These are phyloP conservation scores for Omphalea diandra DNA, from an alignment of 441 rosid genomes.

Conservation along the genomic window DNA sequence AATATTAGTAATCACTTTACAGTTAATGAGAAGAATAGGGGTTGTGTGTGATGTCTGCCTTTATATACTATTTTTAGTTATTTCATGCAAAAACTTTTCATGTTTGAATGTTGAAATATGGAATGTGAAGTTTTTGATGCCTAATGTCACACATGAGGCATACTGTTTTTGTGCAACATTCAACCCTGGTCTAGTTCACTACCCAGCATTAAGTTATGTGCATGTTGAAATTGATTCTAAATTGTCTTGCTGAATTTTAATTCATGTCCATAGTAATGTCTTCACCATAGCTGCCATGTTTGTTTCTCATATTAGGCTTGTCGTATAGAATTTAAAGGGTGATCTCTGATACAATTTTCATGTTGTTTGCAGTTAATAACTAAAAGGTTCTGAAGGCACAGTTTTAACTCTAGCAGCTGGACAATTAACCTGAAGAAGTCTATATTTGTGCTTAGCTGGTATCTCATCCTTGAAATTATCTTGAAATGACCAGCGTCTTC, in stretches of 20 bases:
- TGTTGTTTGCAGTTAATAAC: slow-evolving; percentile 8
- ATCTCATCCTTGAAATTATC: not conserved
- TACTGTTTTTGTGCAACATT: not conserved
- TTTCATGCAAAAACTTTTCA: not conserved
- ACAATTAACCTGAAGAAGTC: slow-evolving; percentile 4
- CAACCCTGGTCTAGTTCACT: not conserved
- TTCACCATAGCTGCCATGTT: not conserved
- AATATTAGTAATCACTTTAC: not conserved
- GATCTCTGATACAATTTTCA: too few relatives aligned
- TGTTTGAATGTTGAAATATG: not conserved
- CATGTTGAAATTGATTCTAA: not conserved
- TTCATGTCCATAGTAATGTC: not conserved
- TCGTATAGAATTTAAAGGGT: not conserved
- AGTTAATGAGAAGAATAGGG: not conserved
- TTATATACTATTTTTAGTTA: not conserved
- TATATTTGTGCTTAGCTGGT: slow-evolving; percentile 1
- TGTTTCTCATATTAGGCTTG: not conserved
- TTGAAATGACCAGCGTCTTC: slow-evolving; percentile 8
- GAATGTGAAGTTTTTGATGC: not conserved
- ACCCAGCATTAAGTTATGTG: not conserved
- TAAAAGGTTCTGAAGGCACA: slow-evolving; percentile 5
- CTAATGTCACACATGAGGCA: not conserved
- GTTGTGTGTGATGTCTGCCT: not conserved
- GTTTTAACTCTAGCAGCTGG: slow-evolving; percentile 12
- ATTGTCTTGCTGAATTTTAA: not conserved